A percentile compares a stretch with the other conserved stretches of the same genome.
Conservation (phyloP, 306 rosid genomes). For the Alnus glutinosa region DNA sequence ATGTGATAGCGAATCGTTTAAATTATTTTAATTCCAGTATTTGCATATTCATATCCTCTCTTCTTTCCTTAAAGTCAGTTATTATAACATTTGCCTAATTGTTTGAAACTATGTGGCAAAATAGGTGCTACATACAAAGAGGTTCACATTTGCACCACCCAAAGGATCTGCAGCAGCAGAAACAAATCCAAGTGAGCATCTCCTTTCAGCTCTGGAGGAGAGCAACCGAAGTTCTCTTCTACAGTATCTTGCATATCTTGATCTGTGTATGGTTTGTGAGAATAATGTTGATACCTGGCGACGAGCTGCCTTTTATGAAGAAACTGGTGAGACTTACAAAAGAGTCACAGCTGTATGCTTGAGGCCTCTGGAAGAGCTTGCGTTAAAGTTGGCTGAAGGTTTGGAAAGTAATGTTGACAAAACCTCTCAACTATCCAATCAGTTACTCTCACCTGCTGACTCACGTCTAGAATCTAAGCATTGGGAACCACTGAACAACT, state of each 20-base stretch:
- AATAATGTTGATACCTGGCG: conserved; percentile 92
- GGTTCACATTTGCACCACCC: conserved; percentile 84
- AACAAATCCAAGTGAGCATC: conserved; percentile 93
- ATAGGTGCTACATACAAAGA: conserved; percentile 86
- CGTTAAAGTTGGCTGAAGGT: conserved; percentile 60
- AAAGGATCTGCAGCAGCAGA: conserved; percentile 99
- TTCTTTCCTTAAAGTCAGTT: conserved; percentile 16
- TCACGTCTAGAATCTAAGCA: conserved; percentile 46
- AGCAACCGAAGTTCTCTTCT: conserved; percentile 77
- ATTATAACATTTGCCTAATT: conserved; percentile 20
- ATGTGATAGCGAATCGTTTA: neutral
- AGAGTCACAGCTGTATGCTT: conserved; percentile 78
- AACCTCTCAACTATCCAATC: conserved; percentile 59
- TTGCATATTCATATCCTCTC: neutral
- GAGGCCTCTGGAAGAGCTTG: conserved; percentile 80
- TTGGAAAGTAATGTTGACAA: conserved; percentile 56
- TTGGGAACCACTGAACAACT: conserved; percentile 56
- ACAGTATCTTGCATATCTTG: conserved; percentile 92
- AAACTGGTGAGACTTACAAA: conserved; percentile 89
- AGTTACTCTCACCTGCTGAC: conserved; percentile 69
- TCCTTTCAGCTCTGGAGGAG: conserved; percentile 90
- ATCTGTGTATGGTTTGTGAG: conserved; percentile 92
- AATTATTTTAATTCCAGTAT: neutral
- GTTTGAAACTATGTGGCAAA: conserved; percentile 27
- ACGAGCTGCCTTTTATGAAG: conserved; percentile 95